A percentile compares a stretch with the other conserved stretches of the same genome.
phyloP scores from a whole-genome alignment of 2,329 filamentous ascomycete species.

The Aspergillus sergii region DNA sequence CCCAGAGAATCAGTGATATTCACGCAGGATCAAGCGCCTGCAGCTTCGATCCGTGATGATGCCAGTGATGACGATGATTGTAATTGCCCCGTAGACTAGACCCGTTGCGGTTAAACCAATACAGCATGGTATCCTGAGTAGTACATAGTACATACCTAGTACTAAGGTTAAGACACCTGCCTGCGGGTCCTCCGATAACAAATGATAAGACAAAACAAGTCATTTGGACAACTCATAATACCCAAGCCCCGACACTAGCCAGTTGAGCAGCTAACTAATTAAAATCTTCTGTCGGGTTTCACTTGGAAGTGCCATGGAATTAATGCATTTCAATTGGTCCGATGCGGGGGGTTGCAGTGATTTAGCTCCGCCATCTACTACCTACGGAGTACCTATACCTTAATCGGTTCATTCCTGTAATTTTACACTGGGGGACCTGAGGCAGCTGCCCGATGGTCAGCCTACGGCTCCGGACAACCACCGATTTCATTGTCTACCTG shows the following conservation, averaged over 20 bases:
- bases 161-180: neutral
- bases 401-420: slow-evolving; percentile 1
- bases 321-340: neutral
- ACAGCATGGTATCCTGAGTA: neutral
- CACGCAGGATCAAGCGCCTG: neutral
- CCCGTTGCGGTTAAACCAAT: neutral
- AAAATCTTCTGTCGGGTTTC: neutral
- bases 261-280: neutral
- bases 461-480: slow-evolving; percentile 1
- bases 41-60: neutral
- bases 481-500: slow-evolving; percentile 5
- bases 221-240: neutral
- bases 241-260: neutral
- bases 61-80: neutral
- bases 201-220: neutral
- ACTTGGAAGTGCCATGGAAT: neutral
- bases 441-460: slow-evolving; percentile 4
- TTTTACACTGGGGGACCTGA: neutral
- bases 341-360: neutral
- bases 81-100: neutral
- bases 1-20: neutral
- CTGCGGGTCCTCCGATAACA: neutral
- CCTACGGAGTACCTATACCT: neutral
- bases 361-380: neutral
- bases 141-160: neutral